Base-by-base conservation (phyloP, 2,329 filamentous ascomycete species). In the Trichoderma arundinaceum region DNA sequence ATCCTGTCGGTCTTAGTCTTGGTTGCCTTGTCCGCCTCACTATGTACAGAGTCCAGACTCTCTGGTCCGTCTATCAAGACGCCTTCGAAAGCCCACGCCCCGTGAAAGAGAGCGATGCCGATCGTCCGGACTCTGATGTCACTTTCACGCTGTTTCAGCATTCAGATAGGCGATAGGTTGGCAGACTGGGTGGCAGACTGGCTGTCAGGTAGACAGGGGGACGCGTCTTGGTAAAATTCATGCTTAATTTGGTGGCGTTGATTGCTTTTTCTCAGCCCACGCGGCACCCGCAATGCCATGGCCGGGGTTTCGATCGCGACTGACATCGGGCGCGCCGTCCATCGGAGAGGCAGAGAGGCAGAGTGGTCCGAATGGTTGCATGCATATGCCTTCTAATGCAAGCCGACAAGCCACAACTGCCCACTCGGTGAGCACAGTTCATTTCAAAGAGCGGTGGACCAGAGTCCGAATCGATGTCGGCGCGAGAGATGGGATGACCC, bases 341-440 rank as follows among this genome's bases (percentile, higher is more conserved):
- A 13, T 17, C 35, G 52, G 35, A 35, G 52, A 43, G 28, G 19
- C 10, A 17, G 38, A n/a, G n/a, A n/a, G n/a, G n/a, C n/a, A n/a
- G 32, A 22, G 43, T 28, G 33, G 15, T 49, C 43, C 57, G 19
- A 19, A 17, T 2, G 53, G 8, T 17, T 3, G 41, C 32, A n/a
- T 28, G 57, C 15, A 44, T 44, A 17, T 57, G 28, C 22, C 13
- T 10, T 28, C 39, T 57, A 17, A 57, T 57, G 38, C 53, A 57
- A 28, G 38, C 15, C 1, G 15, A 28, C 5, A 60, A 60, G 43
- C 56, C 56, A 46, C 57, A 39, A 39, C 13, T 60, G 44, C 22
- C 22, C 22, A 35, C 7, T 35, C 13, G 57, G 17, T 38, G 57
- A 49, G 17, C 13, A 39, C 44, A 15, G 44, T 19, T 38, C 12